A percentile compares a stretch with the other conserved stretches of the same genome.
These are phyloP conservation scores for Nakazawaea sp. DNA, from an alignment of 805 yeast species.

Conservation along the genomic window DNA sequence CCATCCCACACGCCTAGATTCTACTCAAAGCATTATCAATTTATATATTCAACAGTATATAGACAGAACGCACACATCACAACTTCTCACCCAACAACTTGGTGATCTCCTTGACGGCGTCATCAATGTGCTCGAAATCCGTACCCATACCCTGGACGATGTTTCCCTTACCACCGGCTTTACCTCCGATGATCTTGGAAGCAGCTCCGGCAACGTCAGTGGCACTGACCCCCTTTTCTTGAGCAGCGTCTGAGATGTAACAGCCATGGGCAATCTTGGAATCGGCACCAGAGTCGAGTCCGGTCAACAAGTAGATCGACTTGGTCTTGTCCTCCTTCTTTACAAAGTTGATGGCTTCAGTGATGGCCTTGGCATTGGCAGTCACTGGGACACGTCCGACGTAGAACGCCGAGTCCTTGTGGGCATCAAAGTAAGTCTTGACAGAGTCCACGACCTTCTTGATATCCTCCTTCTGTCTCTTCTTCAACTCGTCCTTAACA, in stretches of 20 bases:
- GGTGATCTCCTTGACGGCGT: constrained; percentile 69
- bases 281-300: constrained; percentile 35
- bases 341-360: constrained; percentile 83
- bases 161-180: constrained; percentile 97
- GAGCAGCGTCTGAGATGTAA: constrained; percentile 68
- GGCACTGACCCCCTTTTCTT: constrained; percentile 66
- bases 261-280: constrained; percentile 94
- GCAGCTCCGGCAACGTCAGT: constrained; percentile 70
- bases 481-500: constrained; percentile 81
- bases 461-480: constrained; percentile 81
- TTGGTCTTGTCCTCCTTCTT: constrained; percentile 71
- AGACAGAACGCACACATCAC: constrained; percentile 1
- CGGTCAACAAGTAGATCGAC: constrained; percentile 75
- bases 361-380: constrained; percentile 87
- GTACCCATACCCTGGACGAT: constrained; percentile 97
- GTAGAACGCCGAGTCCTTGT: constrained; percentile 46
- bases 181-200: constrained; percentile 79
- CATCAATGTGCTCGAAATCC: constrained; percentile 57
- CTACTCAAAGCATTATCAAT: no score
- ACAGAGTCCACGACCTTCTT: constrained; percentile 78
- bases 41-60: no score
- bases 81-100: constrained; percentile 56
- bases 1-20: no score
- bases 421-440: constrained; percentile 55
- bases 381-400: constrained; percentile 65